Base-by-base conservation (phyloP, 768 basidiomycete genomes). In the Lentinula guzmanii region DNA sequence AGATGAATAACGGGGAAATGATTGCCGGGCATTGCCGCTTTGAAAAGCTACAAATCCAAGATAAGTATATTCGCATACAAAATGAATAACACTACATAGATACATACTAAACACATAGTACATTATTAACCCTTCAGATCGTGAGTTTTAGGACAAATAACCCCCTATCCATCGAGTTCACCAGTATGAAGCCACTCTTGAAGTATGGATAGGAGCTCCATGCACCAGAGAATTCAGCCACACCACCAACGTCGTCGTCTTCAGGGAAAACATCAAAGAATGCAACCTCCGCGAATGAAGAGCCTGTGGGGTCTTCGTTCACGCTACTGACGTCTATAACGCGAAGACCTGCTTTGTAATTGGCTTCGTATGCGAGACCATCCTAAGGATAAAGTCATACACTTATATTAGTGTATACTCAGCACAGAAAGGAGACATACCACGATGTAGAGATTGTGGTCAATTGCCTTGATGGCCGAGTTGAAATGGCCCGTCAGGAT, bases 341-440 rank as follows among this genome's bases (percentile, higher is more conserved):
- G 42, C 70, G 68, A 46, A 73, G 61, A 2, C 72, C 72, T 35
- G 70, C 66, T 11, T 66, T 66, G 55, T 73, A 73, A 60, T 71
- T 72, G 61, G 68, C 67, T 62, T 72, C 69, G 63, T 69, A 71
- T n/a, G 67, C 64, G 58, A 58, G 62, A 45, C 69, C 67, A 52
- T 71, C 67, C 60, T 56, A 15, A n/a, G 41, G 5, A 18, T 6
- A 4, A 33, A 18, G 51, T 7, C 24, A 52, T 15, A 33, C 8
- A 24, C 21, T 52, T 48, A 48, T 18, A 28, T 28, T 46, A 46
- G 45, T 46, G n/a, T n/a, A 24, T 52, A 2, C 28, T 13, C 24
- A 31, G 16, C 34, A 6, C 31, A 7, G n/a, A 52, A 4, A 52
- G 8, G 34, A n/a, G n/a, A 41, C 53, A n/a, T 54, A 54, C 53